Percentiles rank a stretch among this genome's conserved stretches.
phyloP scores from a whole-genome alignment of 2,329 filamentous ascomycete species.

The Penicillium psychrosexuale region DNA sequence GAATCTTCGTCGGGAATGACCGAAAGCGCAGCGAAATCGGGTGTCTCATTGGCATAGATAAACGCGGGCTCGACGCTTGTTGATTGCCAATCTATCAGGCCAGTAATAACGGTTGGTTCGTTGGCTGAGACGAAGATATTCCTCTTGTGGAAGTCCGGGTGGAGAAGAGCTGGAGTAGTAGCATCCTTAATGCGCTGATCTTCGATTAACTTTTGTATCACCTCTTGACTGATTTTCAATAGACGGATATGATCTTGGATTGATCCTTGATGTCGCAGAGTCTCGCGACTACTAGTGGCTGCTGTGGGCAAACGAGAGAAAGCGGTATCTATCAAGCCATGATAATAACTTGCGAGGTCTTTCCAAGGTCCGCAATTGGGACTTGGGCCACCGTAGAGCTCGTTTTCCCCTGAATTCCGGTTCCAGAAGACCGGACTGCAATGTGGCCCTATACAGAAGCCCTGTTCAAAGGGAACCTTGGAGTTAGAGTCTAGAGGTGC shows the following conservation, averaged over 20 bases:
- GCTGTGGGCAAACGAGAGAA: conserved; percentile 20
- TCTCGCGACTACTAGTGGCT: background rate
- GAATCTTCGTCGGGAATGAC: conserved; percentile 7
- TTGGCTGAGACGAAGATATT: conserved; percentile 35
- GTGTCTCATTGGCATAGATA: conserved; percentile 26
- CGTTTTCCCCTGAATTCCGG: conserved; percentile 7
- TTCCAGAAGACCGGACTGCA: conserved; percentile 25
- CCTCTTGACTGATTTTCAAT: conserved; percentile 1
- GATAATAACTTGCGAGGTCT: conserved; percentile 17
- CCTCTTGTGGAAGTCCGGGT: conserved; percentile 33
- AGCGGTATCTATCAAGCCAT: conserved; percentile 23
- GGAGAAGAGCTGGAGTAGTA: conserved; percentile 22
- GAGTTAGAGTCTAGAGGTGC: conserved; percentile 18
- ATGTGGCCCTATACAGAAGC: conserved; percentile 36
- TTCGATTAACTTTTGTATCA: conserved; percentile 22
- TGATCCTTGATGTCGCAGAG: conserved; percentile 18
- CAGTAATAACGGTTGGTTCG: conserved; percentile 30
- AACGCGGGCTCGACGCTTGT: conserved; percentile 33
- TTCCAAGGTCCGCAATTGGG: conserved; percentile 24
- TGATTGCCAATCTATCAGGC: conserved; percentile 37
- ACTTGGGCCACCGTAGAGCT: conserved; percentile 18
- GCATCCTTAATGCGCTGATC: conserved; percentile 21
- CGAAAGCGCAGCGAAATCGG: conserved; percentile 29
- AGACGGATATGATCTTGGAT: conserved; percentile 9
- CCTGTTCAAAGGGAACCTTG: conserved; percentile 27